Conservation (phyloP, 1,284 basidiomycete species). For the Microbotryum lychnidis-dioicae region DNA sequence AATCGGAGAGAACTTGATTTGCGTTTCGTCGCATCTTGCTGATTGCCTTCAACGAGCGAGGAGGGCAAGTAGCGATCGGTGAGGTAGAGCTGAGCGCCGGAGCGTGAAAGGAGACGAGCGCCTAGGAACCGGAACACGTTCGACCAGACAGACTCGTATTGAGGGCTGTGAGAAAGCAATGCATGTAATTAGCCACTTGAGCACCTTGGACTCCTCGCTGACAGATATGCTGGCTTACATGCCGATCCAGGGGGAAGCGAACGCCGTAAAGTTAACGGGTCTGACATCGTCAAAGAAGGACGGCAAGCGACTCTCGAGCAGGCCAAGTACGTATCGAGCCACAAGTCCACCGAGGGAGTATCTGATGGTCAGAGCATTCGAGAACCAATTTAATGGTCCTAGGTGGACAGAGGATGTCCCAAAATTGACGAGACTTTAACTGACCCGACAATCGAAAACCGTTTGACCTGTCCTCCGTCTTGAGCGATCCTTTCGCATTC, state of each 20-base stretch:
- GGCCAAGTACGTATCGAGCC: conserved; percentile 64
- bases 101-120: conserved; percentile 65
- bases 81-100: conserved; percentile 71
- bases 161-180: conserved; percentile 26
- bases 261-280: conserved; percentile 69
- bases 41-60: conserved; percentile 36
- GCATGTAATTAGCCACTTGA: neutral
- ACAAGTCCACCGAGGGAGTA: conserved; percentile 76
- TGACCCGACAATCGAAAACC: conserved; percentile 59
- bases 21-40: neutral
- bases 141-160: conserved; percentile 53
- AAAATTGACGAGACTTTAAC: neutral
- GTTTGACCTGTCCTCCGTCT: conserved; percentile 51
- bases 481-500: conserved; percentile 49
- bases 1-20: neutral
- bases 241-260: conserved; percentile 75
- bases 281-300: conserved; percentile 57
- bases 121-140: conserved; percentile 55
- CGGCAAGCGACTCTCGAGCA: conserved; percentile 54
- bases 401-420: neutral
- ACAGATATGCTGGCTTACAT: conserved; percentile 3
- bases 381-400: neutral
- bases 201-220: neutral
- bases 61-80: conserved; percentile 54
- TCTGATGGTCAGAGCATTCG: conserved; percentile 19